Evolutionary conservation across 2,329 filamentous ascomycete genomes (phyloP).

Genomic region (Chaetomiaceae sp.): DNA sequence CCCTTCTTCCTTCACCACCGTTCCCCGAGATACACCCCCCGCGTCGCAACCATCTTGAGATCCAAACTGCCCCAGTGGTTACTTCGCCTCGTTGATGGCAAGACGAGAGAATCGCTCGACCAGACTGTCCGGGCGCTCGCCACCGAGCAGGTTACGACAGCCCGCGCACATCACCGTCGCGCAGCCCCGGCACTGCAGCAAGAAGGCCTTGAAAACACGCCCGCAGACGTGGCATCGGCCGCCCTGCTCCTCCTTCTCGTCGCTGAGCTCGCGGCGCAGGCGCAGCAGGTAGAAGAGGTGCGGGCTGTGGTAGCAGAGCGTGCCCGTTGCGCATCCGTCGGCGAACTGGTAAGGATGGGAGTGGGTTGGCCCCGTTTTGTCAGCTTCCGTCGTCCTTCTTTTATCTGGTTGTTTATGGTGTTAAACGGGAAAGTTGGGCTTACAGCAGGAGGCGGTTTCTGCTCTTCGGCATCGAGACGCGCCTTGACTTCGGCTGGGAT

Average conservation of each 20-base stretch:
- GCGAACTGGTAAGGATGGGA: not conserved
- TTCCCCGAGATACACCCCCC: no score
- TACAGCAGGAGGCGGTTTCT: not conserved
- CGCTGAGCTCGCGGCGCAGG: not conserved
- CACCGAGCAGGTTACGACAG: slow-evolving; percentile 1
- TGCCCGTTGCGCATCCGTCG: not conserved
- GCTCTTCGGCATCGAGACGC: slow-evolving; percentile 1
- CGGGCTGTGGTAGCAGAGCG: not conserved
- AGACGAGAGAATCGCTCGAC: no score
- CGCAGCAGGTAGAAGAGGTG: not conserved
- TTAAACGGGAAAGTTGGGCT: not conserved
- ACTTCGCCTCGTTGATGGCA: not conserved
- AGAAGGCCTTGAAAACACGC: not conserved
- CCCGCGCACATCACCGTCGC: slow-evolving; percentile 1
- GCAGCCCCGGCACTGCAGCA: slow-evolving; percentile 9
- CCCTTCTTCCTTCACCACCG: no score
- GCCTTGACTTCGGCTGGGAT: slow-evolving; percentile 4
- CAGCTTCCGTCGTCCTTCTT: not conserved
- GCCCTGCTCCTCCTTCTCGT: not conserved
- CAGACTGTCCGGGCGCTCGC: not conserved
- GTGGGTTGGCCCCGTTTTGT: not conserved
- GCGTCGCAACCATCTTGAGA: no score
- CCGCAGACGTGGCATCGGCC: slow-evolving; percentile 6
- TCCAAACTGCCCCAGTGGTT: no score
- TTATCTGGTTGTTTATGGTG: not conserved